phyloP scores from a whole-genome alignment of 2,329 filamentous ascomycete species.

The Emericellopsis cladophorae region DNA sequence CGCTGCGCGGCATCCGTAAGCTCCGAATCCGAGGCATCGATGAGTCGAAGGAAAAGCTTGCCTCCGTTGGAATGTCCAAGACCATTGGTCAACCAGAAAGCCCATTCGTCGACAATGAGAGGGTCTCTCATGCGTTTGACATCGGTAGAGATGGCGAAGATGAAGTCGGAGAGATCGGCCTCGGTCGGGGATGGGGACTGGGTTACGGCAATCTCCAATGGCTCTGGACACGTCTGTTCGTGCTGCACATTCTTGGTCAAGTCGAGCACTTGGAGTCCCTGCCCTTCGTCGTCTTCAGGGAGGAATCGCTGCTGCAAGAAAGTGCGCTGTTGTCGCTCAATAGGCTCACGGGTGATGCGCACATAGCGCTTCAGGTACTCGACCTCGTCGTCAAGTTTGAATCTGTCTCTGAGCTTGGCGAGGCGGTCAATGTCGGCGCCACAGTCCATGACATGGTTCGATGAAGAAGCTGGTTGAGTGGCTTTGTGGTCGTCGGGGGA shows the following conservation, averaged over 20 bases:
- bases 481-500: no score
- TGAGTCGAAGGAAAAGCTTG: constrained; percentile 38
- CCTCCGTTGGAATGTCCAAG: constrained; percentile 41
- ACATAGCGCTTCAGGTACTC: constrained; percentile 35
- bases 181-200: constrained; percentile 22
- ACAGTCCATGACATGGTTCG: constrained; percentile 25
- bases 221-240: constrained; percentile 13
- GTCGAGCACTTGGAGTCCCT: constrained; percentile 19
- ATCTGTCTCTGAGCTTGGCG: constrained; percentile 22
- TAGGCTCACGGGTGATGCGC: constrained; percentile 27
- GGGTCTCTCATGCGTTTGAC: constrained; percentile 39
- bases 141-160: constrained; percentile 46
- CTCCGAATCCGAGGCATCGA: constrained; percentile 37
- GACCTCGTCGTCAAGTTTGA: constrained; percentile 27
- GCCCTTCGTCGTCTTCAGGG: constrained; percentile 18
- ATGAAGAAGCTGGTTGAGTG: not conserved
- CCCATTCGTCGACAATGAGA: constrained; percentile 42
- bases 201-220: constrained; percentile 27
- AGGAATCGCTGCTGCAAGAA: constrained; percentile 17
- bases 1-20: constrained; percentile 32
- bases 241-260: constrained; percentile 13
- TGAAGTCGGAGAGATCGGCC: constrained; percentile 29
- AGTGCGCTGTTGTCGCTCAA: constrained; percentile 23
- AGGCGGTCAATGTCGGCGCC: constrained; percentile 26
- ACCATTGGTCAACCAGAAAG: constrained; percentile 45